These are phyloP conservation scores for Blastobotrys buckinghamii DNA, from an alignment of 1,139 yeast species.

Conservation along the genomic window DNA sequence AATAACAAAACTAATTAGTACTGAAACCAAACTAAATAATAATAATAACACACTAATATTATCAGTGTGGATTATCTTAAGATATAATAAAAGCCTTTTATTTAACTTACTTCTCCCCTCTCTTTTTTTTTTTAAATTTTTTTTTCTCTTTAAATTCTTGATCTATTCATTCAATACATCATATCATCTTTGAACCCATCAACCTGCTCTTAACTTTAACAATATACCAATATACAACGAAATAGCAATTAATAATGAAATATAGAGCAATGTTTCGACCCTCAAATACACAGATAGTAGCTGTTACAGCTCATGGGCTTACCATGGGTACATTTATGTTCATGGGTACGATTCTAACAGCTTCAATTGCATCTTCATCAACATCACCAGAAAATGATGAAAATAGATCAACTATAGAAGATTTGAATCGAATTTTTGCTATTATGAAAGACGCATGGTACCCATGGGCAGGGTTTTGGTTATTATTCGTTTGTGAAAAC, in stretches of 20 bases:
- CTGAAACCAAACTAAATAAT: no score
- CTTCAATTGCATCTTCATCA: neutral
- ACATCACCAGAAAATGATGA: neutral
- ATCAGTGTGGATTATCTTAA: no score
- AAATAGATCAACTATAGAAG: neutral
- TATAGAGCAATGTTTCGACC: neutral
- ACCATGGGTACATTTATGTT: neutral
- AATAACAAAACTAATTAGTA: no score
- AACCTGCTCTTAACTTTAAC: neutral
- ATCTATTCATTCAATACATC: no score
- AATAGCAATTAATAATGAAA: neutral
- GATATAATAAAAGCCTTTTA: no score
- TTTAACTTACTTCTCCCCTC: neutral
- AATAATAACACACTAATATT: no score
- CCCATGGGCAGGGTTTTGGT: conserved; percentile 1
- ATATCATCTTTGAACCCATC: neutral
- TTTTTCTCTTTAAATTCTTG: neutral
- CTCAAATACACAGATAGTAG: neutral
- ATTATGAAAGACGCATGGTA: neutral
- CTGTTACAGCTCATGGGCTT: neutral
- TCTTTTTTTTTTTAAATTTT: neutral
- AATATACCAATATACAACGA: no score
- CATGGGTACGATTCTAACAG: neutral
- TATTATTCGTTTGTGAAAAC: neutral
- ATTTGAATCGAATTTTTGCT: neutral